Conservation (phyloP, 2,329 filamentous ascomycete genomes). For the Fusarium sp. region DNA sequence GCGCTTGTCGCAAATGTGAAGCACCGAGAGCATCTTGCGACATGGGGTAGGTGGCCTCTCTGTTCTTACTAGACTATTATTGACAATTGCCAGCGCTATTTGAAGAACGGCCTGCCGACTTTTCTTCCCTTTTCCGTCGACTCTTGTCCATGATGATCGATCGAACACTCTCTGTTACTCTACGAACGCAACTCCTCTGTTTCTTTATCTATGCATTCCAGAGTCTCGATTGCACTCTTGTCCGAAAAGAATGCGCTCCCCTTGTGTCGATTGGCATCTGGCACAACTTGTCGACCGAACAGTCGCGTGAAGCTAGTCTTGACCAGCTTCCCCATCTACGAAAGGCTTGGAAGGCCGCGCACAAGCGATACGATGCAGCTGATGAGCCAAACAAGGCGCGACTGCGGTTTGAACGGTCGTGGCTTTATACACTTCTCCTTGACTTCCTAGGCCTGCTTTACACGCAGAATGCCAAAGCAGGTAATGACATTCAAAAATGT, state of each 20-base stretch:
- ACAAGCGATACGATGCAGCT: conserved; percentile 87
- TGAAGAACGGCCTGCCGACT: conserved; percentile 79
- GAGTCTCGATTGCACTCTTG: conserved; percentile 86
- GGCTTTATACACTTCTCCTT: conserved; percentile 87
- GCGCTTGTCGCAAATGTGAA: conserved; percentile 90
- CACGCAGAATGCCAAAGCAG: conserved; percentile 61
- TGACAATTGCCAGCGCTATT: conserved; percentile 73
- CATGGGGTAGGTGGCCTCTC: conserved; percentile 74
- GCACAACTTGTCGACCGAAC: conserved; percentile 89
- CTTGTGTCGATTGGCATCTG: conserved; percentile 95
- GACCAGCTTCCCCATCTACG: conserved; percentile 79
- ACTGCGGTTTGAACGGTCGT: conserved; percentile 90
- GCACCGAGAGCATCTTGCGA: conserved; percentile 84
- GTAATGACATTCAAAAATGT: conserved; percentile 48
- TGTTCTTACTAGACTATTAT: conserved; percentile 8
- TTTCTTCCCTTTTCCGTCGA: conserved; percentile 89
- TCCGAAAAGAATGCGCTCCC: conserved; percentile 96
- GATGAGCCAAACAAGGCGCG: conserved; percentile 83
- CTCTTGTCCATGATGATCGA: conserved; percentile 89
- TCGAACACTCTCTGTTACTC: conserved; percentile 70
- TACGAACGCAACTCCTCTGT: conserved; percentile 85
- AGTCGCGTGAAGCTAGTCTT: conserved; percentile 77
- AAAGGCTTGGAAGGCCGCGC: conserved; percentile 90
- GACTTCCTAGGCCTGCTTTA: conserved; percentile 85
- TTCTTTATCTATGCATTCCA: conserved; percentile 95